Conservation (phyloP, 2,329 filamentous ascomycete species). For the Ophiocordyceps camponoti-floridani region DNA sequence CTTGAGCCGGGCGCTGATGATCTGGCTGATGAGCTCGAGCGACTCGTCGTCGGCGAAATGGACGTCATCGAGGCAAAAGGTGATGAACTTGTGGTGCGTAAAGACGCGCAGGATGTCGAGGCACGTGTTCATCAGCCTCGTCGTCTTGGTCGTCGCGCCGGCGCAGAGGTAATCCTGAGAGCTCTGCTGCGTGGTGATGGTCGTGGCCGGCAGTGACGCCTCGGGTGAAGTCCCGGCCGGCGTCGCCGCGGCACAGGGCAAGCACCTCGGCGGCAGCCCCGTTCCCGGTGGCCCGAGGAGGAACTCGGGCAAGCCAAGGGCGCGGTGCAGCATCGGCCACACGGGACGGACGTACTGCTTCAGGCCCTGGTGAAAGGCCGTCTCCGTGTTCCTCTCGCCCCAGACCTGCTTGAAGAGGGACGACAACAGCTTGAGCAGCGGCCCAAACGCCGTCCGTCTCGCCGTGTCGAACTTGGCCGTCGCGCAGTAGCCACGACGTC, state of each 20-base stretch:
- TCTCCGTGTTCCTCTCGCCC: slow-evolving; percentile 48
- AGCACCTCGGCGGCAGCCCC: slow-evolving; percentile 8
- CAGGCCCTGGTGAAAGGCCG: slow-evolving; percentile 40
- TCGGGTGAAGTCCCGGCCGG: slow-evolving; percentile 20
- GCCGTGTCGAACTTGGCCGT: slow-evolving; percentile 49
- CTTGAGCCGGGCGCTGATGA: slow-evolving; percentile 60
- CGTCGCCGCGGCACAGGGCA: slow-evolving; percentile 17
- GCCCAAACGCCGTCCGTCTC: slow-evolving; percentile 41
- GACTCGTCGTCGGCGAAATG: slow-evolving; percentile 85
- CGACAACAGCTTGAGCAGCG: slow-evolving; percentile 44
- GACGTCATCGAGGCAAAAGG: slow-evolving; percentile 74
- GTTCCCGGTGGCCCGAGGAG: slow-evolving; percentile 33
- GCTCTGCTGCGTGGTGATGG: slow-evolving; percentile 25
- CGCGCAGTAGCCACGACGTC: slow-evolving; percentile 44
- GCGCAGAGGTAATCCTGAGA: slow-evolving; percentile 43
- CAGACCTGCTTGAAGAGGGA: slow-evolving; percentile 51
- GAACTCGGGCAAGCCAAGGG: slow-evolving; percentile 52
- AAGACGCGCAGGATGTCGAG: slow-evolving; percentile 72
- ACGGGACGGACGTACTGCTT: slow-evolving; percentile 45
- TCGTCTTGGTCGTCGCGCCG: slow-evolving; percentile 41
- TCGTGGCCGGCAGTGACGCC: slow-evolving; percentile 10
- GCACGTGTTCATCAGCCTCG: slow-evolving; percentile 73
- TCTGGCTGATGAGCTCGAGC: slow-evolving; percentile 64
- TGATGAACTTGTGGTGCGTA: slow-evolving; percentile 70
- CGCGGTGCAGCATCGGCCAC: slow-evolving; percentile 44